A percentile compares a stretch with the other conserved stretches of the same genome.
Evolutionary conservation across 257 asterid genomes (phyloP).

Genomic region (Jacaranda copaia): DNA sequence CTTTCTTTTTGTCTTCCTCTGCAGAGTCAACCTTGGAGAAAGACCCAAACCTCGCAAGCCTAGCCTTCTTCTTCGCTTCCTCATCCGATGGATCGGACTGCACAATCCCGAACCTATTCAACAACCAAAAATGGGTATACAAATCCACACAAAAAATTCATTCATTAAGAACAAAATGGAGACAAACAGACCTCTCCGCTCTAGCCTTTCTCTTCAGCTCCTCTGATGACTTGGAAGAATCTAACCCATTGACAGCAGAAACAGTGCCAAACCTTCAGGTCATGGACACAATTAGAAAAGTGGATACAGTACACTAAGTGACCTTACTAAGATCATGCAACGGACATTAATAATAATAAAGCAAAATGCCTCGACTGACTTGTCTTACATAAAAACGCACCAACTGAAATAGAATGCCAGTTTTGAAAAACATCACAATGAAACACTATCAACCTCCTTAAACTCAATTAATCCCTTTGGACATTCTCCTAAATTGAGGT

Average conservation of each 20-base stretch:
- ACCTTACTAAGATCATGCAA: not conserved
- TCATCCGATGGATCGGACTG: conserved; percentile 55
- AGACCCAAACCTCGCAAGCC: conserved; percentile 70
- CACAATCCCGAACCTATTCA: conserved; percentile 65
- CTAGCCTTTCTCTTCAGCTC: conserved; percentile 72
- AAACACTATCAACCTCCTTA: not conserved
- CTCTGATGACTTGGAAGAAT: conserved; percentile 59
- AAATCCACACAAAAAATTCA: conserved; percentile 12
- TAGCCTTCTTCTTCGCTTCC: conserved; percentile 79
- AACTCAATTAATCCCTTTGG: not conserved
- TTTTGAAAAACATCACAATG: not conserved
- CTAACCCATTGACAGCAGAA: conserved; percentile 47
- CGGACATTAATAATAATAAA: not conserved
- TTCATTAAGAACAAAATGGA: not conserved
- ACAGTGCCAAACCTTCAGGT: conserved; percentile 68
- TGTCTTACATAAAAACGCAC: not conserved
- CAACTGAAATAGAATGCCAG: not conserved
- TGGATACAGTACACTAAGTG: not conserved
- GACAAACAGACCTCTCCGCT: conserved; percentile 71
- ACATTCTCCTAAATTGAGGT: not conserved
- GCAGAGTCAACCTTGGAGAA: conserved; percentile 49
- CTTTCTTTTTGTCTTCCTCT: conserved; percentile 65
- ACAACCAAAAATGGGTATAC: conserved; percentile 17
- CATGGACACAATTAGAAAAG: conserved; percentile 2
- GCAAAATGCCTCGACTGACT: conserved; percentile 2